Evolutionary conservation across 2,329 filamentous ascomycete species (phyloP), one percentile per base, ranked within the genome.

Genomic region (Aspergillaceae sp.): DNA sequence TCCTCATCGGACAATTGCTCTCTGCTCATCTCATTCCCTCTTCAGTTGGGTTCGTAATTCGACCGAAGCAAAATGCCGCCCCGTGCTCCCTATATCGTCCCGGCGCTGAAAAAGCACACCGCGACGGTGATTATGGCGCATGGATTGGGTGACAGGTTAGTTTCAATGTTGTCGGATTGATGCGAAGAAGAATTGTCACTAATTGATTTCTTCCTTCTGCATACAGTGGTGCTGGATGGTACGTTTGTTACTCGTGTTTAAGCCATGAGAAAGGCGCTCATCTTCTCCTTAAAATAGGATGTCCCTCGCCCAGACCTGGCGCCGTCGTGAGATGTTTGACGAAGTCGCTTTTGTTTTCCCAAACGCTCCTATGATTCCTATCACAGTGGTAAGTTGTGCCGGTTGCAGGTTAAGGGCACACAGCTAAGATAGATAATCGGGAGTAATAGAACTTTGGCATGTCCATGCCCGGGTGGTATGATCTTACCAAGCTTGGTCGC

Each of bases 301-400:
- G 40, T 82, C 80, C 47, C 79, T 92, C 19, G 88, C 92, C 30
- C 84, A 94, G 73, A 88, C 91, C 68, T 96, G 86, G 84, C 82
- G 88, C 46, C 77, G 83, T 32, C 79, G 86, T 43, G 79, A 82
- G 65, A 83, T 84, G 61, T 87, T 97, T 53, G 80, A 89, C 48
- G 86, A 96, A 69, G 87, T 95, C 64, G 86, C 91, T 63, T 97
- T 97, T 67, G 80, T 98, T 61, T 84, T 98, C 66, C 92, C 92
- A 10, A 87, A 95, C 71, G 92, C 92, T 29, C 89, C 91, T 4
- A 71, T 69, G 34, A 92, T 94, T 45, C 88, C 89, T 30, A 87
- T 96, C 62, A 90, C 88, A n/a, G 74, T 83, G 58, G 84, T 88
- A 69, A 60, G 78, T 70, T 30, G 8, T 42, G 26, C 19, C 27